Conservation (phyloP, 805 yeast species). For the Sugiyamaella boreocaroliniensis region DNA sequence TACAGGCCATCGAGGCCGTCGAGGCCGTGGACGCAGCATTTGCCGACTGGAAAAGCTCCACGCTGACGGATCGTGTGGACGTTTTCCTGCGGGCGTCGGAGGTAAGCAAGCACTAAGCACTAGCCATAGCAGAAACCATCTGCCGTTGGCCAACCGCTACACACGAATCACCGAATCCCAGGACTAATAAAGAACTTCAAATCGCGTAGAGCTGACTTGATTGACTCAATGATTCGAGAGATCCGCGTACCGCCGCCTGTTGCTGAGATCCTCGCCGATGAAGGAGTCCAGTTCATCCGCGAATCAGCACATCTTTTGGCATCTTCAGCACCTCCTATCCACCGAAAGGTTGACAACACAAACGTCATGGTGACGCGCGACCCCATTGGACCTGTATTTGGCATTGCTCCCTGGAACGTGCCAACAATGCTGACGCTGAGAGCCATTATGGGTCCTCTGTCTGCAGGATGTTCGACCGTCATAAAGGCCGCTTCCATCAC, state of each 20-base stretch:
- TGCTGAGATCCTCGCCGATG: conserved; percentile 64
- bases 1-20: conserved; percentile 3
- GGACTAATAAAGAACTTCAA: not conserved
- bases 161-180: too few relatives aligned
- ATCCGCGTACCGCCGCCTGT: conserved; percentile 52
- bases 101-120: not conserved
- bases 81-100: not conserved
- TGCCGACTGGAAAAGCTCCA: conserved; percentile 2
- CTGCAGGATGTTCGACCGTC: conserved; percentile 76
- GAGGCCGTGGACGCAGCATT: not conserved
- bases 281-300: conserved; percentile 56
- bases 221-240: conserved; percentile 37
- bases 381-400: conserved; percentile 83
- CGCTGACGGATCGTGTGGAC: conserved; percentile 1
- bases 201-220: not conserved
- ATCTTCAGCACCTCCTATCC: conserved; percentile 43
- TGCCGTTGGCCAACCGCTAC: too few relatives aligned
- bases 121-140: too few relatives aligned
- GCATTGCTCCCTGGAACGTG: conserved; percentile 85
- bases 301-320: conserved; percentile 77
- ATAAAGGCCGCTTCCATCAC: conserved; percentile 77
- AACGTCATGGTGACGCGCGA: conserved; percentile 60
- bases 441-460: conserved; percentile 77
- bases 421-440: conserved; percentile 78
- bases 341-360: conserved; percentile 50